Base-by-base conservation (phyloP, 2,329 filamentous ascomycete species). In the Beauveria caledonica region DNA sequence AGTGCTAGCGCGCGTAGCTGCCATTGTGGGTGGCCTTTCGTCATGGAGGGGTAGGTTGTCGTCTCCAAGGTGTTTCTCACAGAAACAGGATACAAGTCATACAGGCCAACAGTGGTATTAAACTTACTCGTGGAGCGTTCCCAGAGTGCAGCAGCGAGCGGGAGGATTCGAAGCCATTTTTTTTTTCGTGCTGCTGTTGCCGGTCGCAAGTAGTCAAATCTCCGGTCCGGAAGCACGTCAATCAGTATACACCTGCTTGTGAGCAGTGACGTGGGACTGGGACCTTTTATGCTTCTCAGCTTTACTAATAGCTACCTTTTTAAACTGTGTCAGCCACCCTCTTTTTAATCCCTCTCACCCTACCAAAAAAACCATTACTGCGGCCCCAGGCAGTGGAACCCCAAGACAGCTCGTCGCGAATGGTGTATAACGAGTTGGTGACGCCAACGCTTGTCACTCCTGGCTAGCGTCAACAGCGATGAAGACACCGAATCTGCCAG, bases 131-230 rank as follows among this genome's bases (percentile, higher is more conserved):
- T 83, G 80, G 69, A 76, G 79, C 62, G 80, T 72, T 62, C 80
- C 81, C 58, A 77, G 66, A 36, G 74, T 74, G 73, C 82, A 85
- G 77, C 82, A 85, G 58, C 73, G 66, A 60, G 68, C 78, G 13
- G 81, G 80, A 59, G 77, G 75, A 66, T 81, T 75, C 3, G 81
- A 84, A 40, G 81, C 78, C 81, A 84, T 84, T 56, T 33, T 51
- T 25, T 7, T n/a, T 46, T 53, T 15, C 4, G 25, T 2, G 7
- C n/a, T 46, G 40, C 40, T 29, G 51, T 56, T 49, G 59, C 23
- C 13, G 23, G 42, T 29, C 25, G 25, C 10, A 53, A 29, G 19
- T 54, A 13, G 15, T 36, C 25, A 45, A 36, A 40, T 44, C 25
- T 27, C 17, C 21, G 21, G 15, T 23, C 7, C 13, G 5, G 23